These are phyloP conservation scores for Aulographum hederae DNA, from an alignment of 2,329 filamentous ascomycete species.

Conservation along the genomic window DNA sequence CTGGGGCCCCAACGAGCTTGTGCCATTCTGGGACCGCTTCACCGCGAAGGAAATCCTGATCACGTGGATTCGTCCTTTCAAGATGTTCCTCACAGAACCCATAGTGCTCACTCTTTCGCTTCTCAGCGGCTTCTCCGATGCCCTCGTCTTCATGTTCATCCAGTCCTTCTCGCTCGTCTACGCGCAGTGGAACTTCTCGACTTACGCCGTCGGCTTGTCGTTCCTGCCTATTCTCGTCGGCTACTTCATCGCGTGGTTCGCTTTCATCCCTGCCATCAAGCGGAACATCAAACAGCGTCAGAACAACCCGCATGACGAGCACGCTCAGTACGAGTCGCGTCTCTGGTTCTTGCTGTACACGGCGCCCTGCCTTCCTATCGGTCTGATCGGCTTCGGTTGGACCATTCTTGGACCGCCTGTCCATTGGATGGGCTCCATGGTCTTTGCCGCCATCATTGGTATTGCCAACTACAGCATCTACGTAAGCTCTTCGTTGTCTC, in stretches of 20 bases:
- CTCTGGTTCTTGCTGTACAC: slow-evolving; percentile 48
- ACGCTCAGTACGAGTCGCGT: slow-evolving; percentile 28
- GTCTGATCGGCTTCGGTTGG: slow-evolving; percentile 55
- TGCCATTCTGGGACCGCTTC: slow-evolving; percentile 16
- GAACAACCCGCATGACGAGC: slow-evolving; percentile 13
- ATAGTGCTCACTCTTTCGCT: slow-evolving; percentile 55
- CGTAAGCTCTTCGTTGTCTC: too few species aligned
- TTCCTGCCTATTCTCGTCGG: slow-evolving; percentile 50
- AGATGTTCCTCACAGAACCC: slow-evolving; percentile 58
- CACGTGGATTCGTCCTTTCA: slow-evolving; percentile 48
- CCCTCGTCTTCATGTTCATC: slow-evolving; percentile 64
- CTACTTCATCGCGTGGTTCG: slow-evolving; percentile 44
- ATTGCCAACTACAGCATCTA: slow-evolving; percentile 37
- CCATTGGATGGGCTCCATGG: slow-evolving; percentile 51
- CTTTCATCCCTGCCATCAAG: slow-evolving; percentile 36
- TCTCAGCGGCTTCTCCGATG: slow-evolving; percentile 57
- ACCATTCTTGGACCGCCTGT: slow-evolving; percentile 42
- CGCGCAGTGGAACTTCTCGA: slow-evolving; percentile 44
- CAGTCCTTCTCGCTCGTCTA: slow-evolving; percentile 54
- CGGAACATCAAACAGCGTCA: slow-evolving; percentile 8
- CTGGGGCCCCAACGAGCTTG: slow-evolving; percentile 41
- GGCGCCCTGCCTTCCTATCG: slow-evolving; percentile 44
- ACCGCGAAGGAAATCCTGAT: slow-evolving; percentile 23
- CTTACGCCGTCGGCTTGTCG: slow-evolving; percentile 38
- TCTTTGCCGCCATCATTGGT: slow-evolving; percentile 49